Conservation (phyloP, 2,329 filamentous ascomycete genomes). For the Cercospora berteroae region DNA sequence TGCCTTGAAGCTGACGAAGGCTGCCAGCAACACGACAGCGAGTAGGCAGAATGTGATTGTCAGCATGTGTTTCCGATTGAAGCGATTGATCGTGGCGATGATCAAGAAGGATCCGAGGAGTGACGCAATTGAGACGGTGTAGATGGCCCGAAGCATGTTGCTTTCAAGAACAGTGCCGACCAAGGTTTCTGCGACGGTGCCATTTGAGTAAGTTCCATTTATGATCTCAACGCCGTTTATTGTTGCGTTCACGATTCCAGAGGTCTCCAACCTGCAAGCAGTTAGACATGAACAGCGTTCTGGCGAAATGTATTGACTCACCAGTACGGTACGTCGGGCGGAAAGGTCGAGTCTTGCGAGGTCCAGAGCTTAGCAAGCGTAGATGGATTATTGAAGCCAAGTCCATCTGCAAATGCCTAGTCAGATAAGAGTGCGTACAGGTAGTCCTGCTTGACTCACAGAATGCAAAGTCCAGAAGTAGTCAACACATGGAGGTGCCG, state of each 20-base stretch:
- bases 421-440: background rate
- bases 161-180: conserved; percentile 20
- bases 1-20: conserved; percentile 44
- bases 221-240: background rate
- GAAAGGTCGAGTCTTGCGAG: conserved; percentile 8
- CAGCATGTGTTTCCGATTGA: conserved; percentile 46
- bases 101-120: conserved; percentile 44
- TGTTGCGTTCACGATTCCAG: conserved; percentile 9
- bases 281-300: background rate
- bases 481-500: conserved; percentile 26
- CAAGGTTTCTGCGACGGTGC: conserved; percentile 9
- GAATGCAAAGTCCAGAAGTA: conserved; percentile 25
- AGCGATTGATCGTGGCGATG: conserved; percentile 41
- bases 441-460: conserved; percentile 10
- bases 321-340: conserved; percentile 17
- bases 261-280: conserved; percentile 10
- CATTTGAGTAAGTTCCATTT: background rate
- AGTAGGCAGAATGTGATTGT: conserved; percentile 47
- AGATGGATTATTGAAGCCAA: conserved; percentile 27
- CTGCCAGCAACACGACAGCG: conserved; percentile 44
- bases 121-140: conserved; percentile 38
- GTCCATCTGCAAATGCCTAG: conserved; percentile 15
- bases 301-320: background rate
- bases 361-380: conserved; percentile 28
- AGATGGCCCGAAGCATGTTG: conserved; percentile 25